These are phyloP conservation scores for Boletus rufocinnamomeus DNA, from an alignment of 768 basidiomycete genomes.

Conservation along the genomic window DNA sequence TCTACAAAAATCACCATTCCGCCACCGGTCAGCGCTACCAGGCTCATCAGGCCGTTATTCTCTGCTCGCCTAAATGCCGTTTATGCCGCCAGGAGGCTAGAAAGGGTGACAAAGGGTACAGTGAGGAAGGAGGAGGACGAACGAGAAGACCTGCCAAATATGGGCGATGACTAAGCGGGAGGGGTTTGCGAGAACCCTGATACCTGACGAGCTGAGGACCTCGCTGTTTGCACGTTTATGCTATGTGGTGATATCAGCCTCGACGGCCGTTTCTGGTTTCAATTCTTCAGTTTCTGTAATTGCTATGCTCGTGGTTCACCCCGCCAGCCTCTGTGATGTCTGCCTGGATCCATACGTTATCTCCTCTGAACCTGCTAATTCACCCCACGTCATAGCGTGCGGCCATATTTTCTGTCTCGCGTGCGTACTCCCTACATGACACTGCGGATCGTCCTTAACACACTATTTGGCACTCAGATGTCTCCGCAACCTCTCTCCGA, in stretches of 20 bases:
- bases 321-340: conserved; percentile 74
- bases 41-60: conserved; percentile 23
- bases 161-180: conserved; percentile 27
- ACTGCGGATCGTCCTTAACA: conserved; percentile 15
- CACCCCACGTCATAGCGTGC: conserved; percentile 73
- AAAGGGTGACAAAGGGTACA: neutral
- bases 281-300: conserved; percentile 26
- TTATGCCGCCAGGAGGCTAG: neutral
- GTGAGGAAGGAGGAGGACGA: neutral
- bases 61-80: conserved; percentile 34
- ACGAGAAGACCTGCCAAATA: conserved; percentile 24
- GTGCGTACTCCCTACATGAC: conserved; percentile 44
- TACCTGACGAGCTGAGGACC: conserved; percentile 16
- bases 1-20: neutral
- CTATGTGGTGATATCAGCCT: conserved; percentile 36
- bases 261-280: conserved; percentile 30
- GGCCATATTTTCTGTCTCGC: conserved; percentile 74
- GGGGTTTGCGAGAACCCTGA: conserved; percentile 20
- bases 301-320: conserved; percentile 63
- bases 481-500: conserved; percentile 50
- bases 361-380: conserved; percentile 49
- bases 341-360: conserved; percentile 63
- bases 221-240: conserved; percentile 35
- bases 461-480: conserved; percentile 45
- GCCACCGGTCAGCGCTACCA: neutral